Evolutionary conservation across 345 rosid genomes (phyloP), one percentile per base, ranked within the genome.

Genomic region (Laguncularia racemosa): DNA sequence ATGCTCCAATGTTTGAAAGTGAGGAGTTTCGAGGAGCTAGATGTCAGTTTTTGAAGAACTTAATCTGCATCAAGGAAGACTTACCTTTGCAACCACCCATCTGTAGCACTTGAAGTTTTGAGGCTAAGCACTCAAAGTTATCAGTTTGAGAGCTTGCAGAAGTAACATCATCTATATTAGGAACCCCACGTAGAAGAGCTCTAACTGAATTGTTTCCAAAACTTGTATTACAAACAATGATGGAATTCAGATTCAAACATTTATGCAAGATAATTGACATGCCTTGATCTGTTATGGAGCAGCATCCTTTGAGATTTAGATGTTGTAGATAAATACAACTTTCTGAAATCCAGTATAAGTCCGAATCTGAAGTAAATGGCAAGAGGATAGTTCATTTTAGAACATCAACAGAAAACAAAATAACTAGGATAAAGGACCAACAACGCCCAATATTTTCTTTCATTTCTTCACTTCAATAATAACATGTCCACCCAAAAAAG

Each of bases 41-140:
- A 33, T 5, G 40, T 33, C 40, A 6, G 7, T 10, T 33, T 33
- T 33, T 33, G 11, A 33, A 33, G 40, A 33, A 33, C 40, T 33
- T 33, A 33, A 33, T 9, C 11, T 33, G 40, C 11, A 33, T 33
- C 40, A 6, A 33, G 40, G 40, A 33, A 60, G 33, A 56, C 81
- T 73, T 50, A 89, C 97, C 82, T 54, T 76, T 75, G 71, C 95
- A 89, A 56, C 82, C 81, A 58, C 86, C 84, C 72, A 89, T 76
- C 67, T 89, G 97, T 64, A 89, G 77, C 28, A 55, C 72, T 67
- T 78, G 80, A 76, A 89, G 83, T 63, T 73, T 76, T 49, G 65
- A 56, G 46, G 88, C 84, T 75, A 75, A 44, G 1, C 78, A 60
- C 61, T 66, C 55, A 50, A 57, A 60, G 68, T 67, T 53, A 46